Evolutionary conservation across 2,329 filamentous ascomycete species (phyloP), one percentile per base, ranked within the genome.

Genomic region (Akanthomyces lecanii): DNA sequence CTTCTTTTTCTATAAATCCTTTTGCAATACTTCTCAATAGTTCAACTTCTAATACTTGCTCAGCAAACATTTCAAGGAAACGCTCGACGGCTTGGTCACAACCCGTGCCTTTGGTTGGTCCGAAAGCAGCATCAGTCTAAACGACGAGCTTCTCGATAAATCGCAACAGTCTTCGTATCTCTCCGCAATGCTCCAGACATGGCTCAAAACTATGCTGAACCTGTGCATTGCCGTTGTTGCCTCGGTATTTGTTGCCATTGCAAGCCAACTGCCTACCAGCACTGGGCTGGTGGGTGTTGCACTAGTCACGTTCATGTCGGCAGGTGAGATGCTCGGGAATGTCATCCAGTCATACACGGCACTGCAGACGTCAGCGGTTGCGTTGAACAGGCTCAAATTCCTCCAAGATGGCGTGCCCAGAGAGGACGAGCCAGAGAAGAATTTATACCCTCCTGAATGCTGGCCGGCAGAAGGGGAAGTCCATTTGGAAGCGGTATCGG

Each of bases 31-130:
- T 30, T 5, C 28, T 30, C 1, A 18, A 33, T 5, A 8, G 6
- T 30, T 18, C 8, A 5, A 10, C 6, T 8, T 45, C 23, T 59
- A 42, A 59, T 8, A 21, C 10, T 3, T 11, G 0, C 5, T 7
- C 23, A 61, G 58, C 25, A 61, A 61, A 23, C 58, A 61, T n/a
- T 61, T 61, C 28, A 54, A 28, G 18, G 58, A 61, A 28, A 61
- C 58, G 1, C 48, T 61, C 14, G 58, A 61, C 23, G 58, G 58
- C 11, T n/a, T 61, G 11, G 58, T 44, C n/a, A 61, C 58, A 5
- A 51, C 54, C 40, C 58, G 58, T 12, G 58, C 58, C 25, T 61
- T 61, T 38, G 58, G 58, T 8, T 61, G 58, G 48, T 23, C 47
- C 6, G 58, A 61, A 5, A 52, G 25, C 23, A 61, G 40, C 25